Conservation (phyloP, 768 basidiomycete genomes). For the Russula emetica region DNA sequence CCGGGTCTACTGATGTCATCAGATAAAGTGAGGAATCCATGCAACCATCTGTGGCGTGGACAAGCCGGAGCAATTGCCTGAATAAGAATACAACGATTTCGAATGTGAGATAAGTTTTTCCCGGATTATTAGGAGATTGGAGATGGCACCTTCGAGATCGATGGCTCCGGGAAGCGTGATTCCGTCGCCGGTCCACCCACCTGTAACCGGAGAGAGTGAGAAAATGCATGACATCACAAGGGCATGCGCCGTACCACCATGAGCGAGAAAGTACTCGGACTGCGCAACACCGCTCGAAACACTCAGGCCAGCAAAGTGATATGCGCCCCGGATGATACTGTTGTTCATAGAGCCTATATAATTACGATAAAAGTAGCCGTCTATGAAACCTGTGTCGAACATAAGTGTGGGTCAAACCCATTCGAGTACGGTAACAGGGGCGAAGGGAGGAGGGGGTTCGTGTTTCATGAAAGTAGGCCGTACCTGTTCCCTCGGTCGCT, state of each 20-base stretch:
- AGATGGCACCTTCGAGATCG: conserved; percentile 7
- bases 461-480: too few species aligned
- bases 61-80: conserved; percentile 52
- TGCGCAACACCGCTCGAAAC: conserved; percentile 52
- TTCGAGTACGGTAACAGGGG: background rate
- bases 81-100: conserved; percentile 31
- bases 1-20: too few species aligned
- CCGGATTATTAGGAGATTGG: background rate
- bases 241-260: conserved; percentile 30
- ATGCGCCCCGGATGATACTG: conserved; percentile 54
- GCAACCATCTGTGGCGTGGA: conserved; percentile 53
- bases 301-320: conserved; percentile 59
- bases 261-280: conserved; percentile 52
- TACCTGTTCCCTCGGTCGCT: background rate
- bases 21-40: too few species aligned
- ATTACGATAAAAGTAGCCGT: background rate
- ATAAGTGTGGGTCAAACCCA: too few species aligned
- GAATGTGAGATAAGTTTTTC: background rate
- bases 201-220: background rate
- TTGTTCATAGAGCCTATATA: conserved; percentile 47
- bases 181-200: conserved; percentile 8
- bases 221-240: too few species aligned
- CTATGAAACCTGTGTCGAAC: background rate
- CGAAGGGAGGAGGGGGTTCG: background rate
- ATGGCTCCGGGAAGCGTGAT: conserved; percentile 4